Conservation (phyloP, 1,284 basidiomycete genomes). For the Tylopilus sp. region DNA sequence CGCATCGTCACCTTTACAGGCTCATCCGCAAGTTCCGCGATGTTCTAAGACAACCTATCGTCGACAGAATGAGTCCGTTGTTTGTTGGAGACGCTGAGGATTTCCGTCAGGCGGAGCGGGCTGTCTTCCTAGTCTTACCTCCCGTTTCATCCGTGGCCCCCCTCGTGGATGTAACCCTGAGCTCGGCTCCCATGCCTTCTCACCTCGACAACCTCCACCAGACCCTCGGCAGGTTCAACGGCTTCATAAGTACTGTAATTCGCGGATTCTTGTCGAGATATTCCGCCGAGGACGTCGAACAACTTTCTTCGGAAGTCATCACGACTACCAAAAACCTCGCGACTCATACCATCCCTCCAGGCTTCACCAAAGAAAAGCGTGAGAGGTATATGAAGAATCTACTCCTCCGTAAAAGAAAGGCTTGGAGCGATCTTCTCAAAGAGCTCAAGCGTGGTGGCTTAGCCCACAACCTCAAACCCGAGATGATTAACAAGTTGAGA, state of each 20-base stretch:
- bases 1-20: slow-evolving; percentile 91
- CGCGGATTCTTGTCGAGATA: slow-evolving; percentile 40
- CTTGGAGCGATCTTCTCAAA: slow-evolving; percentile 89
- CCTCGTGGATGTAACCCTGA: slow-evolving; percentile 7
- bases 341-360: slow-evolving; percentile 46
- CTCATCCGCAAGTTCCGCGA: slow-evolving; percentile 92
- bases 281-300: slow-evolving; percentile 47
- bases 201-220: slow-evolving; percentile 33
- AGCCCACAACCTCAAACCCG: slow-evolving; percentile 68
- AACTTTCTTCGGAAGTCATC: slow-evolving; percentile 76
- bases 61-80: slow-evolving; percentile 39
- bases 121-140: slow-evolving; percentile 9
- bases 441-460: slow-evolving; percentile 84
- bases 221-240: slow-evolving; percentile 49
- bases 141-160: not conserved
- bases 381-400: slow-evolving; percentile 75
- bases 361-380: slow-evolving; percentile 55
- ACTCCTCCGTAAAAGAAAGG: slow-evolving; percentile 84
- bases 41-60: slow-evolving; percentile 73
- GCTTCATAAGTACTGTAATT: slow-evolving; percentile 43
- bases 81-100: slow-evolving; percentile 38
- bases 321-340: slow-evolving; percentile 62
- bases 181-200: slow-evolving; percentile 12
- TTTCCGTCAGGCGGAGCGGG: slow-evolving; percentile 10
- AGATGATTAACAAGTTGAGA: slow-evolving; percentile 61